Conservation (phyloP, 73 alveolate species). For the Paramecium tetraurelia region DNA sequence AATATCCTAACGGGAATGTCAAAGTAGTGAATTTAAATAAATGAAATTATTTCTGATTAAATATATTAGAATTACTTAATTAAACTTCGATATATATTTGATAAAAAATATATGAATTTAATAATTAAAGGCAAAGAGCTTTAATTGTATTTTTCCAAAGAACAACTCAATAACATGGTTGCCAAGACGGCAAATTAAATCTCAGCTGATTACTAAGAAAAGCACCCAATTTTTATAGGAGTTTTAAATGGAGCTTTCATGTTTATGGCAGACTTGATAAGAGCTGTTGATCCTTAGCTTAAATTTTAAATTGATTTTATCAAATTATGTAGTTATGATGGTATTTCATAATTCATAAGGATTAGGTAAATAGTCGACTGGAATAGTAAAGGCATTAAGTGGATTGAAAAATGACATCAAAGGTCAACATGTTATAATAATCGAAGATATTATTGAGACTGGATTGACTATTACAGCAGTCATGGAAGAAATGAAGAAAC, state of each 20-base stretch:
- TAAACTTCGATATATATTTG: neutral
- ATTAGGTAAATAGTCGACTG: slow-evolving; percentile 29
- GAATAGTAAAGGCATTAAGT: slow-evolving; percentile 38
- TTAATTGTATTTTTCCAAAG: neutral
- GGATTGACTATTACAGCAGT: slow-evolving; percentile 50
- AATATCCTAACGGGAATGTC: neutral
- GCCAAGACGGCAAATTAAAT: slow-evolving; percentile 24
- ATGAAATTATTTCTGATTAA: neutral
- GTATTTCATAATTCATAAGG: neutral
- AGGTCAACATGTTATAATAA: slow-evolving; percentile 27
- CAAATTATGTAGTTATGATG: slow-evolving; percentile 59
- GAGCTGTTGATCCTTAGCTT: slow-evolving; percentile 11
- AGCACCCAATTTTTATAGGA: slow-evolving; percentile 56
- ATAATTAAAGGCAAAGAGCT: neutral
- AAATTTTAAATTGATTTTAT: slow-evolving; percentile 50
- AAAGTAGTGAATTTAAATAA: neutral
- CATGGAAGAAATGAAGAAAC: slow-evolving; percentile 14
- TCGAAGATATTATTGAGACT: slow-evolving; percentile 61
- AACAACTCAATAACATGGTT: neutral
- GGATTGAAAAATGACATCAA: slow-evolving; percentile 46
- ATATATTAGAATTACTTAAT: neutral
- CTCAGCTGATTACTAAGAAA: slow-evolving; percentile 38
- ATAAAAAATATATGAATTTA: neutral
- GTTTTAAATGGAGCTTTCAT: slow-evolving; percentile 57
- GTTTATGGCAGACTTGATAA: slow-evolving; percentile 51